Base-by-base conservation (phyloP, 176 grass and related monocot genomes). In the Rhynchospora tenuis region DNA sequence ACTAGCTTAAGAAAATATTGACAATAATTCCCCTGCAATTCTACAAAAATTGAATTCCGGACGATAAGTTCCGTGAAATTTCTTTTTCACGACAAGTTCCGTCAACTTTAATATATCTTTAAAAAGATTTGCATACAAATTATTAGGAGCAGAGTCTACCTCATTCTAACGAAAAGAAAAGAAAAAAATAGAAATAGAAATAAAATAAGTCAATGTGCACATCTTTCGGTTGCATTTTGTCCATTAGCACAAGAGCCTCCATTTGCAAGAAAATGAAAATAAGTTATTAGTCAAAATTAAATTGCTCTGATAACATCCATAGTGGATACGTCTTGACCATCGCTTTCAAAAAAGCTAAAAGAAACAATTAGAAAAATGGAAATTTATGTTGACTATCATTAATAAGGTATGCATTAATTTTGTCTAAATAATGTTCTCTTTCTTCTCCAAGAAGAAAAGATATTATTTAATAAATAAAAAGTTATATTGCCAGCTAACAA, bases 161-260 rank as follows among this genome's bases (percentile, higher is more conserved):
- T 17, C 12, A 9, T 1, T 72, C 15, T 65, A 22, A 22, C 33
- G 33, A n/a, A 44, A 44, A 27, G 13, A 28, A 48, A 31, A 54
- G n/a, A 54, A 55, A 54, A 52, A 76, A 38, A 38, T 38, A 28
- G 23, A 27, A 55, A 13, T 54, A 5, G 38, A 54, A 29, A 76
- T 76, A 28, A 7, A 76, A 76, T 76, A 77, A 29, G 48, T 52
- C 14, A 77, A 77, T 17, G 28, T 16, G 6, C 13, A 77, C 73
- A 55, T 76, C 73, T 77, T 77, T 77, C 48, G 73, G 73, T 55
- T 54, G 10, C 48, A 47, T 73, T 73, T 73, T 73, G 69, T 50
- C 69, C 4, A 73, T 23, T 14, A 48, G 17, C 15, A 44, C 10
- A 70, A 0, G 1, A 42, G 16, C 64, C 28, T 24, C 1, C 20